Evolutionary conservation across 345 rosid species (phyloP).

Genomic region (Rubroshorea leprosula): DNA sequence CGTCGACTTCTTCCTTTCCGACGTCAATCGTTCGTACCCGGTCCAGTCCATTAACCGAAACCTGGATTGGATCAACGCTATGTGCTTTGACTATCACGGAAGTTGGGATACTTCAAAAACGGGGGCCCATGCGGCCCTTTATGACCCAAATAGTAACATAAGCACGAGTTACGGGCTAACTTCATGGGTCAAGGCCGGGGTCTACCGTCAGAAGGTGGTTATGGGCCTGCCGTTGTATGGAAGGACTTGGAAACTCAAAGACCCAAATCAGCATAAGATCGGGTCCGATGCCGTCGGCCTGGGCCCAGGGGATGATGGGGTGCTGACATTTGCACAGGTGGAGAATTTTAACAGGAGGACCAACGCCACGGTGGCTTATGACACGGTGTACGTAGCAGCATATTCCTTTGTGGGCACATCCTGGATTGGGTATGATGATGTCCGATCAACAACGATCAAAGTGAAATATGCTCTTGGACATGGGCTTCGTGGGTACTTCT

Average conservation of each 20-base stretch:
- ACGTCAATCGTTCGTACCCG: conserved; percentile 27
- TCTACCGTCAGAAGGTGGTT: background rate
- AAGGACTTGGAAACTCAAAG: background rate
- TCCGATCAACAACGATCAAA: conserved; percentile 26
- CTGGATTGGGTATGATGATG: conserved; percentile 46
- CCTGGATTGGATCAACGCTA: conserved; percentile 42
- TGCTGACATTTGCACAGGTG: conserved; percentile 14
- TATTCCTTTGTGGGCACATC: conserved; percentile 34
- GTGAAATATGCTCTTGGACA: conserved; percentile 38
- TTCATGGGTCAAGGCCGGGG: background rate
- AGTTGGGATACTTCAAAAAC: conserved; percentile 34
- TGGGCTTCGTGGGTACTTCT: conserved; percentile 61
- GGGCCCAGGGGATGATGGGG: conserved; percentile 33
- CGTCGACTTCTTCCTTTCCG: conserved; percentile 23
- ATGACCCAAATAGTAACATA: conserved; percentile 39
- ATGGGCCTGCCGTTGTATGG: conserved; percentile 1
- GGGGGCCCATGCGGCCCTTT: conserved; percentile 45
- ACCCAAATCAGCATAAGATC: conserved; percentile 23
- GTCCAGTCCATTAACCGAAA: conserved; percentile 22
- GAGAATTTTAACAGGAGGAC: conserved; percentile 30
- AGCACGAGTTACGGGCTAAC: conserved; percentile 20
- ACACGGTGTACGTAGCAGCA: conserved; percentile 32
- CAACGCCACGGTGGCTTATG: conserved; percentile 31
- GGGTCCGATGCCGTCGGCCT: conserved; percentile 30
- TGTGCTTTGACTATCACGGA: conserved; percentile 56